These are phyloP conservation scores for Acacia crassicarpa DNA, from an alignment of 306 rosid genomes.

Conservation along the genomic window DNA sequence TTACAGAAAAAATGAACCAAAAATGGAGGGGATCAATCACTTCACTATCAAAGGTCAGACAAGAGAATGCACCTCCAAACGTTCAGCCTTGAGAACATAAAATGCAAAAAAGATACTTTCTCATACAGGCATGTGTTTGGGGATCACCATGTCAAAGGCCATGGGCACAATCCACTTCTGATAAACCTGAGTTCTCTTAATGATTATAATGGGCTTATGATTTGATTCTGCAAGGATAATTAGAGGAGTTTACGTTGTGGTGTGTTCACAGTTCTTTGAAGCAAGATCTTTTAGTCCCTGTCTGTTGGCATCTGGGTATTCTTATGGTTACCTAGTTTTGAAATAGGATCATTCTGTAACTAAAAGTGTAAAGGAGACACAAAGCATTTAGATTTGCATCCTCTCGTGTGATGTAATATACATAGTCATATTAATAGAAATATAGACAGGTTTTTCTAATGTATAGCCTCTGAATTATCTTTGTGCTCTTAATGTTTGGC, in stretches of 20 bases:
- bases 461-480: neutral
- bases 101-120: neutral
- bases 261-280: slow-evolving; percentile 27
- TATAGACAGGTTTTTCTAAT: neutral
- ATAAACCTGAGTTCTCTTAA: slow-evolving; percentile 19
- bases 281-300: slow-evolving; percentile 24
- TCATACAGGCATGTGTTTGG: neutral
- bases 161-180: neutral
- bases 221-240: neutral
- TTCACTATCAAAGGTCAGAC: slow-evolving; percentile 45
- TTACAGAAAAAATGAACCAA: slow-evolving; percentile 31
- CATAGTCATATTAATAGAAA: neutral
- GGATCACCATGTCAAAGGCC: neutral
- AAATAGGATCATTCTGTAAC: neutral
- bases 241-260: slow-evolving; percentile 2
- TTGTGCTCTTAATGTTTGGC: neutral
- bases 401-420: neutral
- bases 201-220: slow-evolving; percentile 15
- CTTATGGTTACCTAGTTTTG: neutral
- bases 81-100: slow-evolving; percentile 37
- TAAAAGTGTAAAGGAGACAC: neutral
- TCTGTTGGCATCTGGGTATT: neutral
- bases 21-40: slow-evolving; percentile 36
- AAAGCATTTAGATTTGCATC: neutral
- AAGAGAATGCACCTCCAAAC: slow-evolving; percentile 60